phyloP scores from a whole-genome alignment of 768 basidiomycete genomes.

The Sarcodon aspratus region DNA sequence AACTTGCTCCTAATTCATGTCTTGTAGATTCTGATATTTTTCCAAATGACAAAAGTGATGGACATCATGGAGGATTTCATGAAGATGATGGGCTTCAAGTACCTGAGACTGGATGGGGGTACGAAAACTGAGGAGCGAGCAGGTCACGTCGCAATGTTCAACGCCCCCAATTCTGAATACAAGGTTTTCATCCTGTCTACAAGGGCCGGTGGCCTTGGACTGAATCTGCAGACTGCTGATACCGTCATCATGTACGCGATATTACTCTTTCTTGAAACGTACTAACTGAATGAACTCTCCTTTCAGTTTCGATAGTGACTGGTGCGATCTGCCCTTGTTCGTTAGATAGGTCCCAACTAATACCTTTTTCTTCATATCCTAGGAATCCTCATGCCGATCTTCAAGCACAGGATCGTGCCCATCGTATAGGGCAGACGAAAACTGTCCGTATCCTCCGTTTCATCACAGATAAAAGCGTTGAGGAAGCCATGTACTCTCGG shows the following conservation, averaged over 20 bases:
- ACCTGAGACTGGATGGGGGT: conserved; percentile 90
- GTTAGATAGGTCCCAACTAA: neutral
- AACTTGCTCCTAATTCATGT: neutral
- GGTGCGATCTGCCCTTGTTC: conserved; percentile 20
- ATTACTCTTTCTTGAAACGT: neutral
- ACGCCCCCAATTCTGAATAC: conserved; percentile 79
- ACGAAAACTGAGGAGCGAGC: conserved; percentile 96
- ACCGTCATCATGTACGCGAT: conserved; percentile 81
- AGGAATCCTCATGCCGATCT: conserved; percentile 99
- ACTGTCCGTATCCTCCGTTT: conserved; percentile 94
- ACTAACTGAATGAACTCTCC: conserved; percentile 1
- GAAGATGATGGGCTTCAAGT: conserved; percentile 76
- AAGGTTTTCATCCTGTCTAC: conserved; percentile 92
- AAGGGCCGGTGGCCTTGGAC: conserved; percentile 83
- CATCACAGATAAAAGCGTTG: conserved; percentile 96
- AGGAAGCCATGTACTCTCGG: conserved; percentile 94
- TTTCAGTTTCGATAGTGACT: conserved; percentile 68
- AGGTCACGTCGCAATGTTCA: conserved; percentile 75
- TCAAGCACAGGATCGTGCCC: conserved; percentile 98
- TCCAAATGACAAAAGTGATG: conserved; percentile 99
- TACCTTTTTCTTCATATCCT: conserved; percentile 16
- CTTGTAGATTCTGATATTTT: conserved; percentile 87
- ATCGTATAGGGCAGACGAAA: conserved; percentile 99
- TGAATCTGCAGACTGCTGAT: conserved; percentile 94
- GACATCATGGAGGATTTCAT: conserved; percentile 96